Evolutionary conservation across 306 rosid genomes (phyloP), one percentile per base, ranked within the genome.

Genomic region (Rubus idaeus): DNA sequence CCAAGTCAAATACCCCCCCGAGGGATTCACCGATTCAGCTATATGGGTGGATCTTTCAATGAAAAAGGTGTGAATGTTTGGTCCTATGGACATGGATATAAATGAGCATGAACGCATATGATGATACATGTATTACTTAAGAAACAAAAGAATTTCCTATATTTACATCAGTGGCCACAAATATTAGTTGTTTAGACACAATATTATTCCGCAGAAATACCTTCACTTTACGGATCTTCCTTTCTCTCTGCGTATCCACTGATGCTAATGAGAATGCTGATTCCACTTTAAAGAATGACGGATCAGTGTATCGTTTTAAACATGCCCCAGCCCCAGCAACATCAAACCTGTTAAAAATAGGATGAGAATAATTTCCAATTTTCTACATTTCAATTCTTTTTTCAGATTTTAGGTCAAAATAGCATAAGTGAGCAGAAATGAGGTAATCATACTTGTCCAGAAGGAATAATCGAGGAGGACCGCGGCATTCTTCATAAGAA

Each of bases 281-380:
- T 49, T 86, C 98, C 26, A 74, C 86, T 84, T 87, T 88, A 82
- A 93, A 92, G 87, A 88, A 86, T 47, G 99, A 96, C 9, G 99
- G 99, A 82, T 96, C 97, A 64, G 97, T 88, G 86, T 91, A 96
- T 53, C 99, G 98, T 86, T 93, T 93, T 79, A 96, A 83, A 85
- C 98, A 96, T 67, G 97, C 94, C 79, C 99, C 98, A 79, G 94
- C 98, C 69, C 98, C 99, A 52, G 97, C 98, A 79, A 91, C 91
- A 81, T 96, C 98, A 82, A 93, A 93, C 93, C 99, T 96, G 86
- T 79, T 61, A 71, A 68, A 89, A 83, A 81, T 68, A 62, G 75
- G 79, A 74, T 75, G 44, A 71, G 46, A 62, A 73, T 69, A 57
- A 17, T 45, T 12, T 46, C 58, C 55, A 77, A 89, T 45, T 71